Evolutionary conservation across 2,329 filamentous ascomycete genomes (phyloP).

Genomic region (Plenodomus biglobosus): DNA sequence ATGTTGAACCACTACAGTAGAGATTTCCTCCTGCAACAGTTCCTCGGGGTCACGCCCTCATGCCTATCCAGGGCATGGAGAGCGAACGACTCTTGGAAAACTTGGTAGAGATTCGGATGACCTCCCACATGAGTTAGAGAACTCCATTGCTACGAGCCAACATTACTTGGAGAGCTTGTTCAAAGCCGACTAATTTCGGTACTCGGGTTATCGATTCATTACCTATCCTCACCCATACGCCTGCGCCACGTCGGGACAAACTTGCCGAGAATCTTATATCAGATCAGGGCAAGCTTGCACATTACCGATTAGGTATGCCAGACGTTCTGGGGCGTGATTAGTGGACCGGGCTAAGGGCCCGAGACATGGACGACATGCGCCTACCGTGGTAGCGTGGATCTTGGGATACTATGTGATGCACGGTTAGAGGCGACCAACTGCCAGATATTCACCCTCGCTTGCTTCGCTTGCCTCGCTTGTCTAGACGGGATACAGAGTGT

Average conservation of each 20-base stretch:
- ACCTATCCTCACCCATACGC: conserved; percentile 48
- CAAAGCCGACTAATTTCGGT: conserved; percentile 33
- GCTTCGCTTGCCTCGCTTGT: conserved; percentile 12
- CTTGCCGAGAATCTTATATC: conserved; percentile 18
- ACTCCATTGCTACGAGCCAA: conserved; percentile 21
- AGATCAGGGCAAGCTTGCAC: conserved; percentile 16
- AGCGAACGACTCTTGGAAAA: conserved; percentile 47
- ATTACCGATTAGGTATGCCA: conserved; percentile 16
- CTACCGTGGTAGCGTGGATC: conserved; percentile 19
- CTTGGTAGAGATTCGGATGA: conserved; percentile 34
- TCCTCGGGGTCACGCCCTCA: conserved; percentile 41
- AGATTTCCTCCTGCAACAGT: conserved; percentile 43
- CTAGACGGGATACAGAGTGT: conserved; percentile 9
- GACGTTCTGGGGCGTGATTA: conserved; percentile 11
- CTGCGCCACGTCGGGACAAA: conserved; percentile 34
- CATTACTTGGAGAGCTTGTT: conserved; percentile 17
- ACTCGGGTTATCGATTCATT: conserved; percentile 48
- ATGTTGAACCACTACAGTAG: conserved; percentile 44
- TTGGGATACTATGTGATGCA: conserved; percentile 22
- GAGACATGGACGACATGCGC: conserved; percentile 12
- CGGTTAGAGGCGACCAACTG: conserved; percentile 19
- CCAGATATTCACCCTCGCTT: conserved; percentile 20
- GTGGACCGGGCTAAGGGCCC: conserved; percentile 27
- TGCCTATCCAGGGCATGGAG: conserved; percentile 49
- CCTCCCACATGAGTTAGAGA: conserved; percentile 40